Percentiles rank a stretch among this genome's conserved stretches.
Conservation (phyloP, 805 yeast species). For the Hanseniaspora vineae region DNA sequence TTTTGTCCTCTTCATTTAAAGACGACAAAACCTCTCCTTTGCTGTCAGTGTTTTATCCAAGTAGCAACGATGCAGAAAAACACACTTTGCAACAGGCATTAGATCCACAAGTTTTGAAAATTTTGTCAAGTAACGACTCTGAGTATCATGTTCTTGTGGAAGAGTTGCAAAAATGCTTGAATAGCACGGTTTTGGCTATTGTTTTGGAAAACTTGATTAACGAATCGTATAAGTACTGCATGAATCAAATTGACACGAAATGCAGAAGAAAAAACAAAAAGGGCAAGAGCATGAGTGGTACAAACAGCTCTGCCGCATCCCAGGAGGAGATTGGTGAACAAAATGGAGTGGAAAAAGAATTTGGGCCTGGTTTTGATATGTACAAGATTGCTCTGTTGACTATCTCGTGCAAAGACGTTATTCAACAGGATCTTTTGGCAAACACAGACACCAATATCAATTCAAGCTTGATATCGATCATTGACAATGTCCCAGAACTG, state of each 20-base stretch:
- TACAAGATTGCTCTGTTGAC: conserved; percentile 19
- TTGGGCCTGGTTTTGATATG: background rate
- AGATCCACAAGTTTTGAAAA: conserved; percentile 27
- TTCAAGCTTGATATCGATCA: conserved; percentile 7
- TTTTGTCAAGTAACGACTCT: conserved; percentile 8
- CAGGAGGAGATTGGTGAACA: background rate
- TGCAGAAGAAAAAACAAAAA: conserved; percentile 9
- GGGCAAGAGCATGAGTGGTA: background rate
- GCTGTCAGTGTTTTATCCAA: conserved; percentile 35
- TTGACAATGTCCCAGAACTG: conserved; percentile 32
- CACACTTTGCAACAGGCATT: conserved; percentile 42
- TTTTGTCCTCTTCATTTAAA: conserved; percentile 22
- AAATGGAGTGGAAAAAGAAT: background rate
- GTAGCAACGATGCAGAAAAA: conserved; percentile 30
- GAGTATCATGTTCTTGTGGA: conserved; percentile 27
- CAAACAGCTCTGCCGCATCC: conserved; percentile 1
- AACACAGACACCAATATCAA: background rate
- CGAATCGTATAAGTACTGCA: conserved; percentile 18
- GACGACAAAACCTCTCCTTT: conserved; percentile 14
- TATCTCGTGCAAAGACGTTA: conserved; percentile 18
- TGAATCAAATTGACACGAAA: conserved; percentile 14
- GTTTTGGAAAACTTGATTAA: conserved; percentile 19
- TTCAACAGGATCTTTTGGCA: background rate
- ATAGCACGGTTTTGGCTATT: conserved; percentile 16
- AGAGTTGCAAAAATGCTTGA: conserved; percentile 33